phyloP scores from a whole-genome alignment of 2,329 filamentous ascomycete genomes.

The Colletotrichum sp. region DNA sequence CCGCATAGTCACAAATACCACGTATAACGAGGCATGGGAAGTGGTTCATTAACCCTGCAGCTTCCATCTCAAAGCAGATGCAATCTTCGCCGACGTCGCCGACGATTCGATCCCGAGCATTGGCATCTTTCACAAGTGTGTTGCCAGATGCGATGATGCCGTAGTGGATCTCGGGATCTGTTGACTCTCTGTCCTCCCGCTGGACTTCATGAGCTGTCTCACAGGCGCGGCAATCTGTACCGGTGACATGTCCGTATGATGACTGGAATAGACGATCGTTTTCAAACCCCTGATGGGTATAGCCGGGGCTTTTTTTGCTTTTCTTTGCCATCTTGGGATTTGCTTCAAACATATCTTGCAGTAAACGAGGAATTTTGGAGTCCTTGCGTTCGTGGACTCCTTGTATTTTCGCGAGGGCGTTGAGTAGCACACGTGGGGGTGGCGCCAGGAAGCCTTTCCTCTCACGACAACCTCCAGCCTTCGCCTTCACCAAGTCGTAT shows the following conservation, averaged over 20 bases:
- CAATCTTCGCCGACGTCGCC: conserved; percentile 20
- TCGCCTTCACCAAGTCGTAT: neutral
- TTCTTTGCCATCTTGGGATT: conserved; percentile 9
- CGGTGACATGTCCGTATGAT: neutral
- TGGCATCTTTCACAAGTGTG: conserved; percentile 38
- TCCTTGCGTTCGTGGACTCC: neutral
- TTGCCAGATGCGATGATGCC: conserved; percentile 37
- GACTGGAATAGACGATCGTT: conserved; percentile 20
- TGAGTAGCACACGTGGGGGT: conserved; percentile 4
- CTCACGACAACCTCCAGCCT: neutral
- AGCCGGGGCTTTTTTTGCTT: conserved; percentile 9
- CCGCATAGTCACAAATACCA: conserved; percentile 45
- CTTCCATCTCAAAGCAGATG: conserved; percentile 35
- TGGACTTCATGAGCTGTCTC: neutral
- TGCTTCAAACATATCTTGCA: conserved; percentile 7
- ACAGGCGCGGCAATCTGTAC: neutral
- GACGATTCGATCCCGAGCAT: conserved; percentile 31
- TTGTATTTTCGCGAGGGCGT: neutral
- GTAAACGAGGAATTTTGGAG: neutral
- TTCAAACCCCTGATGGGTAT: conserved; percentile 5
- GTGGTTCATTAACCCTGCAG: conserved; percentile 29
- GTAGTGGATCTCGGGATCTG: conserved; percentile 22
- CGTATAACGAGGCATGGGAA: conserved; percentile 40
- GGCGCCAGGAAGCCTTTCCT: neutral
- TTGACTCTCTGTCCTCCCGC: neutral